These are phyloP conservation scores for Ganoderma multipileum DNA, from an alignment of 1,284 basidiomycete species.

Conservation along the genomic window DNA sequence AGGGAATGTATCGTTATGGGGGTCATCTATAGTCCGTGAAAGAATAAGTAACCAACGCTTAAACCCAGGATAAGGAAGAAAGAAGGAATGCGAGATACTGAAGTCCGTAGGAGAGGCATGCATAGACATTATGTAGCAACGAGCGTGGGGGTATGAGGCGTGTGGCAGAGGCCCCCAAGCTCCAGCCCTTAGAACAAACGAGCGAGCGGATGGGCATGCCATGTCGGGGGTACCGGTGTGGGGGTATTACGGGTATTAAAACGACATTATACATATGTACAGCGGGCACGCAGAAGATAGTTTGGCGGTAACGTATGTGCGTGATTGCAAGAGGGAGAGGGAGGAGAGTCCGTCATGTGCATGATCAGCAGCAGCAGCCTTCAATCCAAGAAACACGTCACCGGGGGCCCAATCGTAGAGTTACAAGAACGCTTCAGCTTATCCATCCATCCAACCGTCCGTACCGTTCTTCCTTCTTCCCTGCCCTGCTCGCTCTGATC, in stretches of 20 bases:
- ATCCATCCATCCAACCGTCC: not conserved
- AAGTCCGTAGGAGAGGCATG: not conserved
- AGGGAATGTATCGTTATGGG: not conserved
- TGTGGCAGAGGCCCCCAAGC: not conserved
- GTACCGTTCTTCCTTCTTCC: constrained; percentile 1
- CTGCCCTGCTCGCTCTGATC: not conserved
- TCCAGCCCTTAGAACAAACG: not conserved
- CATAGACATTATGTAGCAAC: not conserved
- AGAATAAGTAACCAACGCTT: not conserved
- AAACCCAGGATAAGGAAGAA: no score
- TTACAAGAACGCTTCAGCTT: constrained; percentile 4
- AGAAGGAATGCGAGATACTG: not conserved
- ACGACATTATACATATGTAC: constrained; percentile 10
- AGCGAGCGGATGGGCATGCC: not conserved
- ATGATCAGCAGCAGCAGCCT: not conserved
- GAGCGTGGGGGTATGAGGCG: constrained; percentile 8
- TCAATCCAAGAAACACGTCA: constrained; percentile 9
- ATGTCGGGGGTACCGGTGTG: constrained; percentile 2
- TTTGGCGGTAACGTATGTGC: not conserved
- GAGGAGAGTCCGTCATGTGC: not conserved
- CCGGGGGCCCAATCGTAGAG: constrained; percentile 2
- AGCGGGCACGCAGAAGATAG: not conserved
- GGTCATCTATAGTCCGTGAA: not conserved
- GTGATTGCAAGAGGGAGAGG: not conserved
- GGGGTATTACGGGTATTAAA: constrained; percentile 8